Evolutionary conservation across 2,329 filamentous ascomycete genomes (phyloP), one percentile per base, ranked within the genome.

Genomic region (Exophiala mesophila): DNA sequence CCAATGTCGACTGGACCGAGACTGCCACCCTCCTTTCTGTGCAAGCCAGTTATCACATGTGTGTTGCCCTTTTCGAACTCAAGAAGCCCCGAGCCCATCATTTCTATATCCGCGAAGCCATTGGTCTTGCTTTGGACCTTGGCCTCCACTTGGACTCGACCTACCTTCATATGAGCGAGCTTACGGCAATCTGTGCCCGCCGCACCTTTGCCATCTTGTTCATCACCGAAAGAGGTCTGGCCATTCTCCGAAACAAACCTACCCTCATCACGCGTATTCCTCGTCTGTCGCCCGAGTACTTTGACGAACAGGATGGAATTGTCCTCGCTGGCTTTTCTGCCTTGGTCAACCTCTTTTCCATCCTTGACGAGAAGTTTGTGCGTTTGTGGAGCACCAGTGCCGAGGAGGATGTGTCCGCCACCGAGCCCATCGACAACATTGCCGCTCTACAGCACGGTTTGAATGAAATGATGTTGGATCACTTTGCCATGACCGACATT

Each of bases 401-500:
- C 10, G 28, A 34, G 7, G 41, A 45, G 10, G 50, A 53, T 8
- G 36, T 39, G 20, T 36, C 45, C 3, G 33, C 46, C 4, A 43
- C 35, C 17, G 44, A 44, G 18, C 44, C 52, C 6, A 23, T 52
- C 15, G 50, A 55, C 13, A 55, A 55, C 31, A 39, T 56, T 3
- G 50, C 50, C 16, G 42, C 45, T 2, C 41, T 56, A n/a, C 54
- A 56, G 29, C 52, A 54, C 34, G 42, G 45, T 6, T 30, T 56
- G 26, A 55, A 50, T 41, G 45, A 56, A 10, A 46, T 53, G 39
- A 45, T 45, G 10, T 53, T 55, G 35, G 44, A 50, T 8, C 28
- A 44, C 15, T 45, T 45, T 10, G 70, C 74, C 32, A 63, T 68
- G 16, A 82, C 80, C 0, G 76, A 80, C 46, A 76, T 76, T 29